Conservation (phyloP, 306 rosid species). For the Prinsepia uniflora region DNA sequence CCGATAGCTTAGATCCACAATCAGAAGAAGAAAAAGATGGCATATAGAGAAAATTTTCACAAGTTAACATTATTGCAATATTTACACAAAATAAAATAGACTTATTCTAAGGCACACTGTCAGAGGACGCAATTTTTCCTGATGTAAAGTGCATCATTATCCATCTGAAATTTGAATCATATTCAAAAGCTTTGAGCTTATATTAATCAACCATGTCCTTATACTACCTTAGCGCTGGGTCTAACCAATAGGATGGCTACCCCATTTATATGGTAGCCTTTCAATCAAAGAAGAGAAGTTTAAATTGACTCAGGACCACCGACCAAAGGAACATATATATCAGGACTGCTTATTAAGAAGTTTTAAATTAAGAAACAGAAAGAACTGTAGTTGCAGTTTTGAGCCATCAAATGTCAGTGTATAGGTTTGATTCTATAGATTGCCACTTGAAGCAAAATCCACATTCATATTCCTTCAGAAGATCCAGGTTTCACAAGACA, state of each 20-base stretch:
- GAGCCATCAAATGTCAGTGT: neutral
- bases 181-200: slow-evolving; percentile 2
- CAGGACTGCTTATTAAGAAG: neutral
- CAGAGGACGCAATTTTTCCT: neutral
- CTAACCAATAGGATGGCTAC: neutral
- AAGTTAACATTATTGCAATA: neutral
- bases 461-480: neutral
- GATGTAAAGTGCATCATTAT: neutral
- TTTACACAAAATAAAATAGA: neutral
- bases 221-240: neutral
- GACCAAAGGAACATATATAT: too few relatives aligned
- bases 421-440: neutral
- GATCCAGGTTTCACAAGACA: neutral
- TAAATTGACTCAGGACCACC: neutral
- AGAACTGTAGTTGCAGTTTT: neutral
- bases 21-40: neutral
- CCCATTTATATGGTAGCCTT: neutral
- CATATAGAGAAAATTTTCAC: neutral
- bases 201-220: neutral
- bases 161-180: neutral
- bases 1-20: slow-evolving; percentile 7
- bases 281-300: neutral
- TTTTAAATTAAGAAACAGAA: neutral
- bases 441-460: neutral
- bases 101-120: neutral